Evolutionary conservation across 116 monocot genomes (phyloP).

Genomic region (Posidonia oceanica): DNA sequence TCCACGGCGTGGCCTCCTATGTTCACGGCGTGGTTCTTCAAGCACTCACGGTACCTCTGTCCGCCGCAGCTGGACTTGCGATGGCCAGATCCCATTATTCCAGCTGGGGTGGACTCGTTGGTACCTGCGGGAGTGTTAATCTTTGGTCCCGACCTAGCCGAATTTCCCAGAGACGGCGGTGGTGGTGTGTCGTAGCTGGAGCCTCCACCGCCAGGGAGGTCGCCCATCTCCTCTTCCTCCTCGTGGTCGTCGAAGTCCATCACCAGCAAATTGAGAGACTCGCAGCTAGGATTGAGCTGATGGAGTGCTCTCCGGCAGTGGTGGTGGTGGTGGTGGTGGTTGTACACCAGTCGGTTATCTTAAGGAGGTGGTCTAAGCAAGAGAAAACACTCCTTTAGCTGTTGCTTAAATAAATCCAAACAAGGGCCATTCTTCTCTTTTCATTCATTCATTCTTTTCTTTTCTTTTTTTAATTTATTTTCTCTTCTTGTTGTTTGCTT

Average conservation of each 20-base stretch:
- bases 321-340: background rate
- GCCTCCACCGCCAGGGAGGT: conserved; percentile 4
- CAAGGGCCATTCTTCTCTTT: background rate
- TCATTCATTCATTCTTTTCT: background rate
- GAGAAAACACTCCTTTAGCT: conserved; percentile 3
- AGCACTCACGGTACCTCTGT: conserved; percentile 51
- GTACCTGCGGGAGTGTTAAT: background rate
- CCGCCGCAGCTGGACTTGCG: background rate
- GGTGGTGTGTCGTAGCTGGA: conserved; percentile 3
- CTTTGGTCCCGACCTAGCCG: background rate
- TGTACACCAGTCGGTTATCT: background rate
- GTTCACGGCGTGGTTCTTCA: conserved; percentile 65
- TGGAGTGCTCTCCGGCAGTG: background rate
- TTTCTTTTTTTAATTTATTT: background rate
- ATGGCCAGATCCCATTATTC: background rate
- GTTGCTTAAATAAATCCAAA: conserved; percentile 14
- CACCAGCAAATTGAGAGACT: background rate
- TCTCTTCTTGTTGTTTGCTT: background rate
- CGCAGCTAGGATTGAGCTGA: background rate
- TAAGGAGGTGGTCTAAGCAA: conserved; percentile 11
- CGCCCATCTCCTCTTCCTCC: conserved; percentile 7
- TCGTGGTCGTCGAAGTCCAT: conserved; percentile 10
- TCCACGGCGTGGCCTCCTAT: conserved; percentile 56
- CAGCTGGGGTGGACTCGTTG: background rate
- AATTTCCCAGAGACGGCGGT: background rate